phyloP scores from a whole-genome alignment of 768 basidiomycete genomes.

The Amanita molliuscula region DNA sequence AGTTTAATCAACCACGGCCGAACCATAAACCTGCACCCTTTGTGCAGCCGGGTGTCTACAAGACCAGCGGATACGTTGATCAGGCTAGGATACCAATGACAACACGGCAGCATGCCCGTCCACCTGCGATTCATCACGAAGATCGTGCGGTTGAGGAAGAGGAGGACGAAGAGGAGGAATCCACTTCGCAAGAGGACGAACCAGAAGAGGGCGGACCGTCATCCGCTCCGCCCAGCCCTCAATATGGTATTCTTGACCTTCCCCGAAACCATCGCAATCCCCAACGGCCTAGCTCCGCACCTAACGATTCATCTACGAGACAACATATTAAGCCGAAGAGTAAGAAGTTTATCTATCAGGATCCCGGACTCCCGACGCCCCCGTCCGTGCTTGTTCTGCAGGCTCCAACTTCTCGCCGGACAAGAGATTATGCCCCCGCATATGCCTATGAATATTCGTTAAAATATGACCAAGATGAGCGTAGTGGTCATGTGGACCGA shows the following conservation, averaged over 20 bases:
- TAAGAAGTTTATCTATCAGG: not conserved
- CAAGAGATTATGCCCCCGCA: constrained; percentile 5
- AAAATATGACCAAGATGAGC: constrained; percentile 1
- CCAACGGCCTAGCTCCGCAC: not conserved
- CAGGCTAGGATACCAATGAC: not conserved
- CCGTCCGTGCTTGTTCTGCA: constrained; percentile 5
- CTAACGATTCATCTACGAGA: not conserved
- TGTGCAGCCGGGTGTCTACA: not conserved
- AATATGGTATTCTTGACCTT: constrained; percentile 7
- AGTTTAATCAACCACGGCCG: constrained; percentile 7
- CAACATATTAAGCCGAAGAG: not conserved
- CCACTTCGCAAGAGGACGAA: not conserved
- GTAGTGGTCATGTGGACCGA: not conserved
- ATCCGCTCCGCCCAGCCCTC: not conserved
- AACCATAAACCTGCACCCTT: not conserved
- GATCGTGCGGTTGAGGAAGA: not conserved
- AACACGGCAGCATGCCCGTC: not conserved
- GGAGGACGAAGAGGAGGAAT: constrained; percentile 1
- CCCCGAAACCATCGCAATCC: not conserved
- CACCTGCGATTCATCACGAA: not conserved
- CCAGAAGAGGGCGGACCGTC: constrained; percentile 1
- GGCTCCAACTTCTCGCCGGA: not conserved
- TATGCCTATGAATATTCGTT: constrained; percentile 6
- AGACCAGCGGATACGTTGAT: not conserved
- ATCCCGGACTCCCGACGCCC: not conserved